These are phyloP conservation scores for Capsella rubella DNA, from an alignment of 441 rosid genomes.

Conservation along the genomic window DNA sequence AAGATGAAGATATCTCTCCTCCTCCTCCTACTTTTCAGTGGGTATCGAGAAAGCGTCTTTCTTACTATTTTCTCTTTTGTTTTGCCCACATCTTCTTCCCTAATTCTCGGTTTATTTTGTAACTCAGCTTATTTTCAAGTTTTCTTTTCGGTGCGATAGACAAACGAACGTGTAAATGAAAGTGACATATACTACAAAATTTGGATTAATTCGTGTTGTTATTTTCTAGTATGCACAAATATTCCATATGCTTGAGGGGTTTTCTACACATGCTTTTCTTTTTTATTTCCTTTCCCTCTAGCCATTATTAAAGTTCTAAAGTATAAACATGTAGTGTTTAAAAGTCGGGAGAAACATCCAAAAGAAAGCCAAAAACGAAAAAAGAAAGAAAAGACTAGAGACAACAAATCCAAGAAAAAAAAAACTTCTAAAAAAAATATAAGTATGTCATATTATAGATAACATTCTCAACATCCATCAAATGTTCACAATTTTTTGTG, in stretches of 20 bases:
- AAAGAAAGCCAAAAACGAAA: background rate
- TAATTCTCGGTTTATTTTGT: slow-evolving; percentile 39
- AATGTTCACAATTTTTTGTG: background rate
- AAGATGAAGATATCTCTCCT: slow-evolving; percentile 27
- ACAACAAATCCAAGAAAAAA: background rate
- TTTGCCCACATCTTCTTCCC: background rate
- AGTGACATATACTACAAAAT: slow-evolving; percentile 34
- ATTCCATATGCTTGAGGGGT: slow-evolving; percentile 20
- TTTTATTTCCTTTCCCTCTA: background rate
- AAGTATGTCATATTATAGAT: too few relatives aligned
- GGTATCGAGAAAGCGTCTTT: slow-evolving; percentile 15
- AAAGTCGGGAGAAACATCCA: background rate
- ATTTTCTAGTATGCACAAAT: slow-evolving; percentile 15
- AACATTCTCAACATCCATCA: background rate
- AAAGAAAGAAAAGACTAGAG: background rate
- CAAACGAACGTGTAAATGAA: slow-evolving; percentile 30
- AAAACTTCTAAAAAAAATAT: background rate
- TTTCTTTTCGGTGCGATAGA: background rate
- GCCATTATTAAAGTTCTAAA: slow-evolving; percentile 3
- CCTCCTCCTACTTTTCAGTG: slow-evolving; percentile 42
- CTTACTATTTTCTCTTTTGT: background rate
- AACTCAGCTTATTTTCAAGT: background rate
- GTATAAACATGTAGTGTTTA: slow-evolving; percentile 2
- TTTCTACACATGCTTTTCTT: background rate
- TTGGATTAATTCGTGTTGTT: slow-evolving; percentile 17